Conservation (phyloP, 768 basidiomycete species). For the Mycena chlorophos region DNA sequence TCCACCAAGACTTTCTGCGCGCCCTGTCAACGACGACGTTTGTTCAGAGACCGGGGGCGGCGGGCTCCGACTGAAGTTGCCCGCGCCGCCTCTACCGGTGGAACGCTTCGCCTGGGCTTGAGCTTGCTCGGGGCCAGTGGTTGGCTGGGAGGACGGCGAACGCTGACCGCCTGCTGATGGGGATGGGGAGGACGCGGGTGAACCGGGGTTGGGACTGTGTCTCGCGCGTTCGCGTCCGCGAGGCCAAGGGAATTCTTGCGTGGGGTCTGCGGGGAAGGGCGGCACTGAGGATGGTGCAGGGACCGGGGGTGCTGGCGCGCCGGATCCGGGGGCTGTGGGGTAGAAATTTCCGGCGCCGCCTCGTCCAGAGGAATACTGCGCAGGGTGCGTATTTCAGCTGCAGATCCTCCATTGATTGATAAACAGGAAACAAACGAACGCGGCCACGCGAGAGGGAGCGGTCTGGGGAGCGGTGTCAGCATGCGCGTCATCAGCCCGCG, state of each 20-base stretch:
- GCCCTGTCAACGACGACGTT: not conserved
- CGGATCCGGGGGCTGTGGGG: not conserved
- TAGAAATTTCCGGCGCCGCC: constrained; percentile 1
- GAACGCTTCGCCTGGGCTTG: not conserved
- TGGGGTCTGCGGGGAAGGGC: not conserved
- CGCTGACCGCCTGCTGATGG: not conserved
- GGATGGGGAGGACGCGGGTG: not conserved
- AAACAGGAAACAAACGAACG: not conserved
- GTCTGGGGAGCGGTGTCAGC: not conserved
- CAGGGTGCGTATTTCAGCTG: not conserved
- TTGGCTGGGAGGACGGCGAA: not conserved
- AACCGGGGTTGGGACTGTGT: not conserved
- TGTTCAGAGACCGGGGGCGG: not conserved
- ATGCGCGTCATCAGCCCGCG: not conserved
- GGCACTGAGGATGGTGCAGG: not conserved
- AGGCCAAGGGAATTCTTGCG: not conserved
- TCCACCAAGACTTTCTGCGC: not conserved
- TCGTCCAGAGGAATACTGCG: not conserved
- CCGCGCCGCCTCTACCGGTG: not conserved
- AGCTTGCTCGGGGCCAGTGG: not conserved
- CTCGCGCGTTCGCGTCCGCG: not conserved
- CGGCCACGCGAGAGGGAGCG: not conserved
- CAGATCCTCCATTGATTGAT: not conserved
- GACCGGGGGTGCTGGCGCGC: not conserved
- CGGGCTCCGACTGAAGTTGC: constrained; percentile 1